Evolutionary conservation across 306 rosid genomes (phyloP).

Genomic region (Cicer yamashitae): DNA sequence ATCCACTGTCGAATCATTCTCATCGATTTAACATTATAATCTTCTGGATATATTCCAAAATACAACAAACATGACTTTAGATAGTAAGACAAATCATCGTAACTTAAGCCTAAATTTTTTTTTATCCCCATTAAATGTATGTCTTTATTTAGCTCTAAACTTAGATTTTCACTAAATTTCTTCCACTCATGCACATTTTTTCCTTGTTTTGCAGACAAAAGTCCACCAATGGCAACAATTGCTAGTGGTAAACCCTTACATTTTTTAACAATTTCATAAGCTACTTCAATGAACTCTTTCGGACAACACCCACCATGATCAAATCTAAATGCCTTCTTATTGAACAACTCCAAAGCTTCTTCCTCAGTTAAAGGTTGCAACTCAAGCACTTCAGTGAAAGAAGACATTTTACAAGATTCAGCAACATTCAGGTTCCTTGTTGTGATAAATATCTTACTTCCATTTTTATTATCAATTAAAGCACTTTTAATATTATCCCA

Average conservation of each 20-base stretch:
- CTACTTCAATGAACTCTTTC: background rate
- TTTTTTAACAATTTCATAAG: background rate
- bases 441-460: slow-evolving; percentile 14
- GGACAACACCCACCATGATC: background rate
- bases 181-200: background rate
- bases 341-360: slow-evolving; percentile 6
- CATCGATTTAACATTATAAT: background rate
- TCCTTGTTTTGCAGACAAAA: background rate
- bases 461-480: background rate
- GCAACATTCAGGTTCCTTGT: background rate
- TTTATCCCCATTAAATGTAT: background rate
- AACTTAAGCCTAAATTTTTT: background rate
- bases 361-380: background rate
- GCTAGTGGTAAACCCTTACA: slow-evolving; percentile 4
- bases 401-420: background rate
- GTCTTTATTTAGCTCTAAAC: background rate
- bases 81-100: background rate
- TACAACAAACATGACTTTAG: slow-evolving; percentile 11
- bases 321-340: background rate
- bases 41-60: slow-evolving; percentile 36
- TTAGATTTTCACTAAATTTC: background rate
- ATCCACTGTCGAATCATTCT: background rate
- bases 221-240: background rate
- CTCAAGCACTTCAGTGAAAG: background rate
- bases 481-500: background rate